Conservation (phyloP, 1,284 basidiomycete species). For the Ganoderma sinense region DNA sequence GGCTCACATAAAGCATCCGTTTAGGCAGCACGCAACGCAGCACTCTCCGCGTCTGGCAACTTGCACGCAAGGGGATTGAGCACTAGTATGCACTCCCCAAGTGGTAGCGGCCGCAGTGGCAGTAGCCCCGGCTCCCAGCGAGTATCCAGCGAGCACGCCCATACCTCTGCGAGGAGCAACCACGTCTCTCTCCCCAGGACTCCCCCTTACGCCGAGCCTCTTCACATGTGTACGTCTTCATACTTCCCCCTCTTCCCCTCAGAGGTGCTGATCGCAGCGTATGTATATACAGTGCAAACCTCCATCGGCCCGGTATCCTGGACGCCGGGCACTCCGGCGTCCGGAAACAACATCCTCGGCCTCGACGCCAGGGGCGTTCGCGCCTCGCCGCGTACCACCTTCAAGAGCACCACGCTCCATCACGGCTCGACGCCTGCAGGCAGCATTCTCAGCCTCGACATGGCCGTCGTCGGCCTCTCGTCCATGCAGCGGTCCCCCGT, state of each 20-base stretch:
- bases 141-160: constrained; percentile 4
- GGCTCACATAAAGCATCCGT: not conserved
- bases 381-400: constrained; percentile 11
- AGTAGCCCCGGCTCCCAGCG: not conserved
- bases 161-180: not conserved
- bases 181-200: not conserved
- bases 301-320: constrained; percentile 11
- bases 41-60: not conserved
- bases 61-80: not conserved
- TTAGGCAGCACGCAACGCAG: constrained; percentile 10
- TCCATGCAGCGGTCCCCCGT: constrained; percentile 8
- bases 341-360: constrained; percentile 12
- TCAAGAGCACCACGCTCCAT: not conserved
- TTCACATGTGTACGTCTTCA: constrained; percentile 12
- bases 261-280: not conserved
- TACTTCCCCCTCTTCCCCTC: not conserved
- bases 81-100: constrained; percentile 4
- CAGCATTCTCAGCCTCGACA: constrained; percentile 17
- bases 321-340: constrained; percentile 3
- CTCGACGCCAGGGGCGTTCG: constrained; percentile 12
- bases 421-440: not conserved
- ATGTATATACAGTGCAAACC: constrained; percentile 9
- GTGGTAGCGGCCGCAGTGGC: not conserved
- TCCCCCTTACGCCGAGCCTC: constrained; percentile 3
- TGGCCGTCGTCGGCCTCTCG: constrained; percentile 5